phyloP scores from a whole-genome alignment of 495 filamentous ascomycete species.

The Neurospora sp. region DNA sequence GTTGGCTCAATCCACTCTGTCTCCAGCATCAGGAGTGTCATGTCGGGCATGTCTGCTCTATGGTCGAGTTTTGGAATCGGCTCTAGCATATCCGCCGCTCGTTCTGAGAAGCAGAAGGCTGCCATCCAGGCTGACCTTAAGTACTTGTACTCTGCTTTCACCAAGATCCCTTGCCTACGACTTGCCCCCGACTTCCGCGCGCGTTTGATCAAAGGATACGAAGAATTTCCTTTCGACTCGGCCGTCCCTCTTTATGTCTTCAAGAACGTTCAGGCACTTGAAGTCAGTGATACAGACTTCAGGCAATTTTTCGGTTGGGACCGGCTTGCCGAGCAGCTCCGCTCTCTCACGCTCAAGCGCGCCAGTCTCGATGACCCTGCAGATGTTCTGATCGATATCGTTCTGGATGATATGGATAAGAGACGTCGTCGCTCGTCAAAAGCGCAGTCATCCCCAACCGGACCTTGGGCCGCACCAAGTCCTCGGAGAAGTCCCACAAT shows the following conservation, averaged over 20 bases:
- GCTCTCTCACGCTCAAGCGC: conserved; percentile 81
- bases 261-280: conserved; percentile 88
- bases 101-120: conserved; percentile 77
- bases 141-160: conserved; percentile 96
- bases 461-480: conserved; percentile 53
- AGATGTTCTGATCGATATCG: conserved; percentile 83
- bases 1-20: conserved; percentile 88
- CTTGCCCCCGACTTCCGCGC: conserved; percentile 85
- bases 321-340: conserved; percentile 77
- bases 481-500: conserved; percentile 46
- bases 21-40: conserved; percentile 91
- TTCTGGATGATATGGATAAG: conserved; percentile 91
- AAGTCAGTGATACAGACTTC: conserved; percentile 92
- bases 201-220: conserved; percentile 79
- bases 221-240: conserved; percentile 96
- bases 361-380: conserved; percentile 80
- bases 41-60: conserved; percentile 87
- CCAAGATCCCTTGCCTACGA: conserved; percentile 88
- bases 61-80: conserved; percentile 83
- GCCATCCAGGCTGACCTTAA: conserved; percentile 78
- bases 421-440: conserved; percentile 81
- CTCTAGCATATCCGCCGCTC: conserved; percentile 62
- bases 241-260: conserved; percentile 92
- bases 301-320: conserved; percentile 98
- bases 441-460: conserved; percentile 63